A percentile compares a stretch with the other conserved stretches of the same genome.
phyloP scores from a whole-genome alignment of 1,139 yeast species.

The Suhomyces bribrorum region DNA sequence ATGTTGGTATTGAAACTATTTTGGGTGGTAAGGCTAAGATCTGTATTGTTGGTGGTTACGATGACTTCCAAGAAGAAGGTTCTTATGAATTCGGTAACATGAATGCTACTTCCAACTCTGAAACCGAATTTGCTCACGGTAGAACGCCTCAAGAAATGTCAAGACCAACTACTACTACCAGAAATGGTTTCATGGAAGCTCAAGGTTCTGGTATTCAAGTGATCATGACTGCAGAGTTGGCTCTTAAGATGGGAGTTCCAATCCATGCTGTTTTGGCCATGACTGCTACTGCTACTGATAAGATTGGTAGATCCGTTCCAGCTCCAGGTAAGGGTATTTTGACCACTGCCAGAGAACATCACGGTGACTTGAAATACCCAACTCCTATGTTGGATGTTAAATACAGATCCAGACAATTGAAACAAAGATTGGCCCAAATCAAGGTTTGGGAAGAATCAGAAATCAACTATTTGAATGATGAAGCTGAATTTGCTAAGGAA shows the following conservation, averaged over 20 bases:
- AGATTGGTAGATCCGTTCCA: constrained; percentile 98
- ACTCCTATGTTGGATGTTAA: constrained; percentile 83
- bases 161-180: constrained; percentile 93
- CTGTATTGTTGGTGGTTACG: constrained; percentile 97
- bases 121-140: constrained; percentile 87
- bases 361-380: constrained; percentile 78
- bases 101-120: constrained; percentile 95
- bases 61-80: constrained; percentile 99
- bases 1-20: constrained; percentile 92
- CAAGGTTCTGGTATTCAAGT: constrained; percentile 99
- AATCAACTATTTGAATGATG: constrained; percentile 52
- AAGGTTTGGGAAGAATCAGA: constrained; percentile 85
- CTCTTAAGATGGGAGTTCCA: constrained; percentile 98
- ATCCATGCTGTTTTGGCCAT: constrained; percentile 92
- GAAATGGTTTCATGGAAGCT: constrained; percentile 98
- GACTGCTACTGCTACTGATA: constrained; percentile 96
- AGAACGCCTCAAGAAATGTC: constrained; percentile 99
- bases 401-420: constrained; percentile 92
- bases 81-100: constrained; percentile 96
- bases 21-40: constrained; percentile 91
- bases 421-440: constrained; percentile 74
- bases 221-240: constrained; percentile 92
- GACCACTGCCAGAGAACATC: constrained; percentile 95
- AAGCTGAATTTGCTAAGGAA: constrained; percentile 60
- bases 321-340: constrained; percentile 99